These are phyloP conservation scores for Yamadazyma tumulicola DNA, from an alignment of 805 yeast genomes.

Conservation along the genomic window DNA sequence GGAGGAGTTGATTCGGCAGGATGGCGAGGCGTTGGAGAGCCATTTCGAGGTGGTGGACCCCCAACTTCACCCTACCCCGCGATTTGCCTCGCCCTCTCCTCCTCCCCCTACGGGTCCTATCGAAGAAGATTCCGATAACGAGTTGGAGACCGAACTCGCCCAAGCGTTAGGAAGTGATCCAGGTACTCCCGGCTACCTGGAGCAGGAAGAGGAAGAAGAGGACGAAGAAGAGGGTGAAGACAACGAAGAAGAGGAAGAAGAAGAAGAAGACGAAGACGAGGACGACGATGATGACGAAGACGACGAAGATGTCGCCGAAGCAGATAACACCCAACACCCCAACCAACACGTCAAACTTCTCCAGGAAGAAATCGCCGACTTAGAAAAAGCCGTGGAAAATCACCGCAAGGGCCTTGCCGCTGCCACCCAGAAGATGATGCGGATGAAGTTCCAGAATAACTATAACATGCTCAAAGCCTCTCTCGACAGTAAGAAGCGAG, in stretches of 20 bases:
- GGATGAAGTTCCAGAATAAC: conserved; percentile 79
- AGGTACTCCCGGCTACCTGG: conserved; percentile 13
- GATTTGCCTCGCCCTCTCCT: conserved; percentile 27
- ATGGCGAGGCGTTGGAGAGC: conserved; percentile 79
- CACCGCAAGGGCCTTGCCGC: conserved; percentile 69
- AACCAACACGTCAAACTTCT: conserved; percentile 58
- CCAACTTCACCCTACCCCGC: conserved; percentile 28
- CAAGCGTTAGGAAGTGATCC: conserved; percentile 46
- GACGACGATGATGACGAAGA: conserved; percentile 53
- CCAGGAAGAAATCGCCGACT: conserved; percentile 80
- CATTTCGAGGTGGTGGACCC: conserved; percentile 72
- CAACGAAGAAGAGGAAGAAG: conserved; percentile 50
- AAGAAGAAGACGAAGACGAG: conserved; percentile 53
- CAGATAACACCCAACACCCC: conserved; percentile 50
- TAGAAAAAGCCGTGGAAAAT: conserved; percentile 70
- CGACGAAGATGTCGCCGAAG: conserved; percentile 47
- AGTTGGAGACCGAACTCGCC: conserved; percentile 53
- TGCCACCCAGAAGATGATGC: conserved; percentile 80
- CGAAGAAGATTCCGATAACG: conserved; percentile 24
- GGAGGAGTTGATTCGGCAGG: conserved; percentile 68
- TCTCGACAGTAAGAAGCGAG: conserved; percentile 73
- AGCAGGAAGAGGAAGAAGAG: conserved; percentile 27
- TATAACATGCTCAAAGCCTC: conserved; percentile 76
- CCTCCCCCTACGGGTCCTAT: conserved; percentile 15
- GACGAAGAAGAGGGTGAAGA: conserved; percentile 44